These are phyloP conservation scores for Rutstroemia sp. DNA, from an alignment of 2,329 filamentous ascomycete genomes.

Conservation along the genomic window DNA sequence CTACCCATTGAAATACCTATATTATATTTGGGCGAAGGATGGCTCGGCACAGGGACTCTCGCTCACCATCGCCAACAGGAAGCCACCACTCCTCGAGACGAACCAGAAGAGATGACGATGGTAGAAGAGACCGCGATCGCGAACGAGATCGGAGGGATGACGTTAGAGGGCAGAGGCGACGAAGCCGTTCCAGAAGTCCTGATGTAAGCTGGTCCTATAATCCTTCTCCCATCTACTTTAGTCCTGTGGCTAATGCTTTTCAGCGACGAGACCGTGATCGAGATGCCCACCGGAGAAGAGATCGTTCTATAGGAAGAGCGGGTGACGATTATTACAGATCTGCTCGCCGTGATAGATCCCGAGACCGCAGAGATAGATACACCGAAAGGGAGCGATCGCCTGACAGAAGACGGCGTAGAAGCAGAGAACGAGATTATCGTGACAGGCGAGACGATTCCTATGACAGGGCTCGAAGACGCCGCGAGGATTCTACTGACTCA, in stretches of 20 bases:
- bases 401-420: conserved; percentile 49
- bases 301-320: conserved; percentile 61
- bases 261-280: conserved; percentile 55
- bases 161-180: conserved; percentile 42
- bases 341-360: conserved; percentile 52
- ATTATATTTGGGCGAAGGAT: conserved; percentile 37
- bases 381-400: conserved; percentile 51
- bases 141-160: conserved; percentile 44
- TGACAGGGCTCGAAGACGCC: conserved; percentile 51
- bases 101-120: conserved; percentile 41
- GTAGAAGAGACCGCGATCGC: conserved; percentile 44
- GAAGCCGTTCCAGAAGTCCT: conserved; percentile 53
- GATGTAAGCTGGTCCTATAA: conserved; percentile 44
- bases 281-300: conserved; percentile 56
- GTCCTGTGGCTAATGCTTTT: conserved; percentile 19
- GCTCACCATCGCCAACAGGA: conserved; percentile 93
- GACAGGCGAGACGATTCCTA: conserved; percentile 66
- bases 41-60: conserved; percentile 54
- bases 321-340: conserved; percentile 59
- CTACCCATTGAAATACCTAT: conserved; percentile 26
- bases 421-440: conserved; percentile 63
- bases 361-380: conserved; percentile 53
- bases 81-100: conserved; percentile 65
- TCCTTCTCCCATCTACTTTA: conserved; percentile 7
- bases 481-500: conserved; percentile 66